A percentile compares a stretch with the other conserved stretches of the same genome.
Evolutionary conservation across 768 basidiomycete species (phyloP).

Genomic region (Melanogaster broomeanus): DNA sequence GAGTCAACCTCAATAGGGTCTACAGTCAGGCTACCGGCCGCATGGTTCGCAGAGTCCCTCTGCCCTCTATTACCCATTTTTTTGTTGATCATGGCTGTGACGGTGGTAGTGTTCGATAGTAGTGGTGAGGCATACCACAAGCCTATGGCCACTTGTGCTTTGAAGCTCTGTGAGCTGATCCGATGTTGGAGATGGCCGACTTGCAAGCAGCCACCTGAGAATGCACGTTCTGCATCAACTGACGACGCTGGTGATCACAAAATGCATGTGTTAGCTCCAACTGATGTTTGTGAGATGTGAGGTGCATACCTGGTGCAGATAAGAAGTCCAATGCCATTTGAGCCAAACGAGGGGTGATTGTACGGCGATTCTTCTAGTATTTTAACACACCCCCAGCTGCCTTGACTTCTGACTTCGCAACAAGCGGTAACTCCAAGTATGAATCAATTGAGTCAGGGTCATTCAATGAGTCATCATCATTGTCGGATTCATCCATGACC

Average conservation of each 20-base stretch:
- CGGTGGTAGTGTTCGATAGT: neutral
- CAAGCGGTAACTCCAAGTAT: slow-evolving; percentile 4
- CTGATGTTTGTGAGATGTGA: neutral
- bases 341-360: slow-evolving; percentile 14
- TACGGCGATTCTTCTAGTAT: slow-evolving; percentile 9
- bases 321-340: slow-evolving; percentile 28
- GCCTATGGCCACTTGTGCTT: slow-evolving; percentile 31
- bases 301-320: slow-evolving; percentile 20
- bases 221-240: slow-evolving; percentile 39
- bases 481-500: no score
- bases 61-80: no score
- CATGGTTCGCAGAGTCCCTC: no score
- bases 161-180: slow-evolving; percentile 36
- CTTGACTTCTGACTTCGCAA: neutral
- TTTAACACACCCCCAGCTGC: slow-evolving; percentile 11
- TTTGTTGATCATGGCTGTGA: no score
- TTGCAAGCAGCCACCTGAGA: slow-evolving; percentile 33
- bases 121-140: slow-evolving; percentile 34
- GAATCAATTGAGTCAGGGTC: neutral
- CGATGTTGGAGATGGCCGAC: slow-evolving; percentile 36
- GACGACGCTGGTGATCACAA: slow-evolving; percentile 17
- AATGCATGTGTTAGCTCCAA: no score
- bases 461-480: no score
- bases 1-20: no score
- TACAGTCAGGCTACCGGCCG: no score